Percentiles rank a stretch among this genome's conserved stretches.
Evolutionary conservation across 257 asterid genomes (phyloP).

Genomic region (Paulownia fortunei): DNA sequence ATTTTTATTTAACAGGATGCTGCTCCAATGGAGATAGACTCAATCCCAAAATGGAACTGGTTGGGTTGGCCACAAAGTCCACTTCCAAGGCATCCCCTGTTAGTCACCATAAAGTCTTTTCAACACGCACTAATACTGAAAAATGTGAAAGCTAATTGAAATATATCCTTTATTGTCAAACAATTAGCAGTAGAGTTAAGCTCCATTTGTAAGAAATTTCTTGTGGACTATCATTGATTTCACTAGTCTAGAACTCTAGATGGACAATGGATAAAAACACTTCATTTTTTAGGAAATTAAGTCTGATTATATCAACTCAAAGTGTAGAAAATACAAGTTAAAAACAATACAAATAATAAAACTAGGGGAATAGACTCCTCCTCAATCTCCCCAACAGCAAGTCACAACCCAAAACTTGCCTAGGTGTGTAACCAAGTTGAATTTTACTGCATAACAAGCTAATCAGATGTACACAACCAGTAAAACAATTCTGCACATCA

Average conservation of each 20-base stretch:
- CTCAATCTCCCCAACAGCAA: no score
- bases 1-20: background rate
- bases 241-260: background rate
- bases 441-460: no score
- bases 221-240: background rate
- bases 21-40: background rate
- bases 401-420: no score
- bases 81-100: background rate
- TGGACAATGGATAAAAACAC: background rate
- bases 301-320: no score
- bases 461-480: no score
- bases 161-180: no score
- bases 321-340: background rate
- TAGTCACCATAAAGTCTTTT: no score
- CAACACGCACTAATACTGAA: background rate
- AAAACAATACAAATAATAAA: background rate
- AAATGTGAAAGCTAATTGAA: background rate
- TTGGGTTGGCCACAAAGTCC: background rate
- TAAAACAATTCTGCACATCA: no score
- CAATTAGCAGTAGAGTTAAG: no score
- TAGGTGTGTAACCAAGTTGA: no score
- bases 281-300: background rate
- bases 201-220: background rate
- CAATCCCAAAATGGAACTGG: background rate
- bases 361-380: no score